These are phyloP conservation scores for Neurospora crassa DNA, from an alignment of 2,329 filamentous ascomycete species.

Conservation along the genomic window DNA sequence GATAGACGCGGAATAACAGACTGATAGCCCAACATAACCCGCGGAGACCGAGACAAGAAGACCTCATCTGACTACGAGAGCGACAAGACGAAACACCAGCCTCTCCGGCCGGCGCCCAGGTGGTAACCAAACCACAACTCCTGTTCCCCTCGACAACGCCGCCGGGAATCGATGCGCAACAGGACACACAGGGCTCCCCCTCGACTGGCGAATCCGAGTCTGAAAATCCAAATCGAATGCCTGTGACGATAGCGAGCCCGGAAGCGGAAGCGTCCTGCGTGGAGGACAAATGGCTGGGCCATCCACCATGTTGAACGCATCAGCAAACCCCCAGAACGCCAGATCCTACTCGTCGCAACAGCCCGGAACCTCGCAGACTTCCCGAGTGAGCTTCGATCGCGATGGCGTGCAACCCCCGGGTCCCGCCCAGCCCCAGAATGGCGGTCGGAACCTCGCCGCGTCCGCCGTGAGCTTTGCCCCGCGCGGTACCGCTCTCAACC, in stretches of 20 bases:
- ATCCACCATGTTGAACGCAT: slow-evolving; percentile 41
- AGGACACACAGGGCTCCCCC: not conserved
- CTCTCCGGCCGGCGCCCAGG: not conserved
- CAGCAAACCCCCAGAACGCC: slow-evolving; percentile 41
- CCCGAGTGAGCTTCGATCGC: slow-evolving; percentile 45
- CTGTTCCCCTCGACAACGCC: not conserved
- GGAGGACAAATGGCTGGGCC: slow-evolving; percentile 28
- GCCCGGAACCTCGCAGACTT: slow-evolving; percentile 26
- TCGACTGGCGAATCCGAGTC: slow-evolving; percentile 18
- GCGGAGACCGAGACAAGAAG: not conserved
- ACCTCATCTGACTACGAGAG: not conserved
- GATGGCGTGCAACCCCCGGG: slow-evolving; percentile 35
- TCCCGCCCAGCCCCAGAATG: slow-evolving; percentile 29
- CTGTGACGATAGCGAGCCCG: slow-evolving; percentile 16
- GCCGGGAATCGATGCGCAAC: not conserved
- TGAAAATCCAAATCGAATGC: slow-evolving; percentile 8
- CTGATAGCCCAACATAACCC: not conserved
- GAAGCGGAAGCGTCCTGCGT: slow-evolving; percentile 17
- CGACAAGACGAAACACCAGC: not conserved
- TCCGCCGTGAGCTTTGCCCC: slow-evolving; percentile 54
- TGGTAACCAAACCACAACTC: not conserved
- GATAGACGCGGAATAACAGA: not conserved
- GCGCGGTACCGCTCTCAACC: slow-evolving; percentile 60
- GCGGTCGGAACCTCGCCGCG: slow-evolving; percentile 39
- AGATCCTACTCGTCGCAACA: slow-evolving; percentile 34